Base-by-base conservation (phyloP, 2,329 filamentous ascomycete species). In the Colletotrichum eleusines region DNA sequence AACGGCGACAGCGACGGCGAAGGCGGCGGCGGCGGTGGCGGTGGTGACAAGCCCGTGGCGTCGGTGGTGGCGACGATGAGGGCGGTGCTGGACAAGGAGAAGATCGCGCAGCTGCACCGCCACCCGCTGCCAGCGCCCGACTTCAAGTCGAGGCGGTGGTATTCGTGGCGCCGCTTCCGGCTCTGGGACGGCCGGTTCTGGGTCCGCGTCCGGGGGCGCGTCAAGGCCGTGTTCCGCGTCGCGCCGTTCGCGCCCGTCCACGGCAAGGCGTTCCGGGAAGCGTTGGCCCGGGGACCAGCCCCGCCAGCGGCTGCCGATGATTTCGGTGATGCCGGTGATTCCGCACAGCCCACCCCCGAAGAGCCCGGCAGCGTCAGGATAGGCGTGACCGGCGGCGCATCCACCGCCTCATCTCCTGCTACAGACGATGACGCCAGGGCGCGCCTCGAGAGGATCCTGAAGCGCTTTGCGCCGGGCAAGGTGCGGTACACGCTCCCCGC, bases 181-280 rank as follows among this genome's bases (percentile, higher is more conserved):
- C 77, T 86, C 64, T 92, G 85, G 80, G 90, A 92, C 77, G 87
- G 88, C 0, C 87, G 90, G 2, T 91, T 86, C 78, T 92, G 90
- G 90, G 78, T 91, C 20, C 82, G 84, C 20, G 66, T 89, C 12
- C 78, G 79, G 26, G 79, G 83, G 57, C 82, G 84, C 6, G 78
- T 84, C 8, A 82, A 82, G 3, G 80, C 80, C 60, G 76, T 77
- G 18, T 78, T 87, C 20, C 76, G 80, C 23, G 72, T 89, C 2
- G 81, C 81, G 42, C 88, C 88, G 0, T 85, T 87, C 73, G 76
- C 80, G 2, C 73, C 75, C 1, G 80, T 81, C 42, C 78, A 85
- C 70, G 81, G 82, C 50, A 85, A 86, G 73, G 72, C 78, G 0
- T 89, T 90, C 72, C 83, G 85, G 23, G 82, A 82, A 50, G 80